A percentile compares a stretch with the other conserved stretches of the same genome.
These are phyloP conservation scores for Boletus vermiculosoides DNA, from an alignment of 768 basidiomycete species.

Conservation along the genomic window DNA sequence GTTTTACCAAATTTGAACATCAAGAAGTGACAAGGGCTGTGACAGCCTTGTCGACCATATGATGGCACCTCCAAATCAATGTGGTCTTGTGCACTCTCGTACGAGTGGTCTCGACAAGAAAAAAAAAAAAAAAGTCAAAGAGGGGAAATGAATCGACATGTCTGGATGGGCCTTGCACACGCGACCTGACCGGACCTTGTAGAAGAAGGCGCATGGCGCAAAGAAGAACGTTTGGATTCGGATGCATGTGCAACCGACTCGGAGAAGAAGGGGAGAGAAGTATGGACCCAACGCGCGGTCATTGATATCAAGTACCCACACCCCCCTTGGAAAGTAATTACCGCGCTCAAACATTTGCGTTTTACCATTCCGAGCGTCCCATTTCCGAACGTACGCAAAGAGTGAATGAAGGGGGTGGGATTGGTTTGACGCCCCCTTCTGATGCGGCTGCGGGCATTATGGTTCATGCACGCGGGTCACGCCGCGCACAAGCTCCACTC, in stretches of 20 bases:
- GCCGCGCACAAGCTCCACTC: conserved; percentile 2
- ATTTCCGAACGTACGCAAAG: not conserved
- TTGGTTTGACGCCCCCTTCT: not conserved
- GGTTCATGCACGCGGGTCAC: not conserved
- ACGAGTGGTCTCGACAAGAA: not conserved
- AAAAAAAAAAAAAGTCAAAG: not conserved
- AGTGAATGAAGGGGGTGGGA: not conserved
- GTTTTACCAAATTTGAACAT: not conserved
- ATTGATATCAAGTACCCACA: no score
- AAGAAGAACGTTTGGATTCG: not conserved
- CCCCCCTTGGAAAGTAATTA: conserved; percentile 3
- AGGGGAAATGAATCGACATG: not conserved
- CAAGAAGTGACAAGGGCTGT: no score
- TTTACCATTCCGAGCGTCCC: not conserved
- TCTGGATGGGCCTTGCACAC: not conserved
- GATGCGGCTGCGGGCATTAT: not conserved
- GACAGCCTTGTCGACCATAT: not conserved
- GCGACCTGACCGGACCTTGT: conserved; percentile 11
- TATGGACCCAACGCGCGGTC: not conserved
- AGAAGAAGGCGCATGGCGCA: not conserved
- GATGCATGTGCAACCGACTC: not conserved
- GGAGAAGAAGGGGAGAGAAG: not conserved
- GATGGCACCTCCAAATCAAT: not conserved
- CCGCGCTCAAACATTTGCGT: not conserved
- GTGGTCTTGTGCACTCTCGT: not conserved